These are phyloP conservation scores for Striga hermonthica DNA, from an alignment of 305 asterid genomes.

Conservation along the genomic window DNA sequence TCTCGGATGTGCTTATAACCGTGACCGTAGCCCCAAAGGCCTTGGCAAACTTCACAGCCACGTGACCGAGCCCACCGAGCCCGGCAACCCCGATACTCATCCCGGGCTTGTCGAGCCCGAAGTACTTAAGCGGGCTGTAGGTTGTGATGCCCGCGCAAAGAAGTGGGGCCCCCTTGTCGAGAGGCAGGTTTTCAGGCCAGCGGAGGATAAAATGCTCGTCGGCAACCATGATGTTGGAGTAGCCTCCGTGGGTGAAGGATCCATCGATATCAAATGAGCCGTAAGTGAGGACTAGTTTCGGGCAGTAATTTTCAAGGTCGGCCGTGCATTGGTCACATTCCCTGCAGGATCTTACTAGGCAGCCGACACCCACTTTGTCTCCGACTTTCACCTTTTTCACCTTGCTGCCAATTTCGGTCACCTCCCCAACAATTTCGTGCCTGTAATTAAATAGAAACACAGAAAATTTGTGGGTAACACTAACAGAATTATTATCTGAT, in stretches of 20 bases:
- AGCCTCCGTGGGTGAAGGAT: neutral
- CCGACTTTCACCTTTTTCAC: neutral
- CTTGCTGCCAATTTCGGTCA: neutral
- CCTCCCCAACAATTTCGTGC: neutral
- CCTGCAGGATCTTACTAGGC: neutral
- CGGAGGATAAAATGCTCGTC: slow-evolving; percentile 3
- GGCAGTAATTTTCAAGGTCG: neutral
- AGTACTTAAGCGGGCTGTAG: slow-evolving; percentile 5
- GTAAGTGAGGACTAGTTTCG: neutral
- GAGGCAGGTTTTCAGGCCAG: neutral
- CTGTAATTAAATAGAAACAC: neutral
- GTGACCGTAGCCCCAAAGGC: slow-evolving; percentile 5
- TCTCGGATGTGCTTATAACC: neutral
- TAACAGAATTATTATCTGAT: too few relatives aligned
- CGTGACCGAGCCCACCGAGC: slow-evolving; percentile 2
- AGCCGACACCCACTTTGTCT: neutral
- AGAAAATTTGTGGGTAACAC: too few relatives aligned
- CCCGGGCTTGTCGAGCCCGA: slow-evolving; percentile 6
- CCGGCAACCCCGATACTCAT: neutral
- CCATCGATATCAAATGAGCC: neutral
- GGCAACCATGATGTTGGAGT: neutral
- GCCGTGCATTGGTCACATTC: neutral
- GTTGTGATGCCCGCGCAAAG: slow-evolving; percentile 4
- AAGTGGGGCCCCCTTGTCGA: neutral
- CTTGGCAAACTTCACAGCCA: slow-evolving; percentile 1